Base-by-base conservation (phyloP, 78 protist genomes). In the Kipferlia bialata region DNA sequence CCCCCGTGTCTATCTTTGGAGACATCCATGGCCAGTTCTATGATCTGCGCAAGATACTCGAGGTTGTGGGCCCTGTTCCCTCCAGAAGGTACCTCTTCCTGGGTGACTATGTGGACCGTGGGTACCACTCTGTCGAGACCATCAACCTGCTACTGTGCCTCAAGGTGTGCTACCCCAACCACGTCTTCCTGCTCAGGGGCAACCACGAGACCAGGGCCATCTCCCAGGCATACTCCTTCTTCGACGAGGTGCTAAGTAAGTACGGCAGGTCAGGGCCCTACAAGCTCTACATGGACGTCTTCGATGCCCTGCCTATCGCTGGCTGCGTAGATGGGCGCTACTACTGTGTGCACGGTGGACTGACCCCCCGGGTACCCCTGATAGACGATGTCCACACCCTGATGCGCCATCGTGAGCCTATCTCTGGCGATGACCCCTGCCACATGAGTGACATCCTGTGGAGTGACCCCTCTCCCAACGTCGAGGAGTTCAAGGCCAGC, bases 31-130 rank as follows among this genome's bases (percentile, higher is more conserved):
- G 74, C 12, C 74, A 70, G 28, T 57, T 70, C 39, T 13, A 33
- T 70, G 74, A 70, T 57, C 28, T 68, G 10, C 24, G 37, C 18
- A 53, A 68, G 56, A 20, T 68, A 20, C 41, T 68, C 66, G 7
- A 12, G 10, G 10, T 68, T 12, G 32, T 32, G 18, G 78, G 78
- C 59, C 16, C 24, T 17, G 5, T 53, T 15, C 66, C 61, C 20
- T 39, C 61, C 26, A 24, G 15, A 20, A 58, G 26, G 13, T 76
- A 62, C 59, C 65, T 69, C 32, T 77, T 67, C 54, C 48, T 77
- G 39, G 81, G 93, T 31, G 93, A 89, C 79, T 91, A 86, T 56
- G 98, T 93, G 22, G 96, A 93, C 64, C 78, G 98, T 10, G 98
- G 96, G 41, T 75, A 83, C 60, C 78, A 85, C 60, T 79, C 88